Base-by-base conservation (phyloP, 768 basidiomycete species). In the Neoboletus brunneissimus region DNA sequence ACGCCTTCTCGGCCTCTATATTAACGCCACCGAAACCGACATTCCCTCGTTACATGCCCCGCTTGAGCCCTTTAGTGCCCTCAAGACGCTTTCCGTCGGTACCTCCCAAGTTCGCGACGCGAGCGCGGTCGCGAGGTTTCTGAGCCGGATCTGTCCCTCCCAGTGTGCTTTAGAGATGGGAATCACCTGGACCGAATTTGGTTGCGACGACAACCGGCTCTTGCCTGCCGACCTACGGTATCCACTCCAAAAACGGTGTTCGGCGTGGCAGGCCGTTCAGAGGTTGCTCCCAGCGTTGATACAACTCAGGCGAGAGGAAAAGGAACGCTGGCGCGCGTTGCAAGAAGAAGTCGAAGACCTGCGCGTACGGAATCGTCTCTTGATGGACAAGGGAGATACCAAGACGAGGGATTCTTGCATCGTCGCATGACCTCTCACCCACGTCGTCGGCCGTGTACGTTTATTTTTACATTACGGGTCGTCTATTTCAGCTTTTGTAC, bases 291-390 rank as follows among this genome's bases (percentile, higher is more conserved):
- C 81, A 18, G 62, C 79, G 42, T 62, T 83, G 58, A 73, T 73
- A 38, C 70, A 68, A 38, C 61, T 81, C 35, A 68, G 83, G 23
- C 64, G 69, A 48, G 75, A 82, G 64, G 83, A 83, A 59, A 63
- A 71, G 49, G 72, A 71, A 58, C 71, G 73, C 45, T 66, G 73
- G 54, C 65, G 60, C 46, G 68, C 66, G 55, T 55, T 83, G 64
- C 67, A 74, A 60, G 64, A 64, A 29, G 81, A 83, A 61, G 75
- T 82, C 43, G 76, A 80, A 65, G 84, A 83, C 57, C 60, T 84
- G 61, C 69, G 79, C 53, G 72, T 76, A 58, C 71, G 80, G 54
- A 80, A 73, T 48, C 70, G 67, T 31, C 65, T 82, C 20, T 62
- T 82, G 63, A 74, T 72, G 71, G 81, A 76, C 35, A 65, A 56